Conservation (phyloP, 2,329 filamentous ascomycete species). For the Clarireedia paspali region DNA sequence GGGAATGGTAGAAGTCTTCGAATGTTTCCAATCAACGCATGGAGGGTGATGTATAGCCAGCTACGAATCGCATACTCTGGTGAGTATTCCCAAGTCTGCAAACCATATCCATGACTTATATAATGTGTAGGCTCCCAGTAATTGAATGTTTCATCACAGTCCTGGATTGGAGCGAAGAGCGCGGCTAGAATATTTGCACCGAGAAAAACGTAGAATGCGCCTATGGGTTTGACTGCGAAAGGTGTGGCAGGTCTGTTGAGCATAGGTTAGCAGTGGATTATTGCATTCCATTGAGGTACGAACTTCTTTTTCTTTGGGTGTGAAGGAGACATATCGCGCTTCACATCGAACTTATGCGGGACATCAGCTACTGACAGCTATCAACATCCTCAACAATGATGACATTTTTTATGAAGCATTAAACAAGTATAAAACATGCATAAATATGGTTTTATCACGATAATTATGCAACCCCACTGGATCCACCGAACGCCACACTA, state of each 20-base stretch:
- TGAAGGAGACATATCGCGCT: slow-evolving; percentile 4
- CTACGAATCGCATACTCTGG: slow-evolving; percentile 91
- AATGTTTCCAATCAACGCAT: slow-evolving; percentile 64
- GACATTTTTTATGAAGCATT: not conserved
- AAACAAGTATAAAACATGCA: not conserved
- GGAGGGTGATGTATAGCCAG: slow-evolving; percentile 82
- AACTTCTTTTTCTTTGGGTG: slow-evolving; percentile 21
- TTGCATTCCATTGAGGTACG: not conserved
- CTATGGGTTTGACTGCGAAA: slow-evolving; percentile 62
- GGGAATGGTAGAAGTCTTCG: slow-evolving; percentile 55
- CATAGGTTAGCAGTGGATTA: not conserved
- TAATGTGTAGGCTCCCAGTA: slow-evolving; percentile 99
- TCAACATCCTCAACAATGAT: not conserved
- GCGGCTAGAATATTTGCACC: slow-evolving; percentile 69
- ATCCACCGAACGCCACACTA: not conserved
- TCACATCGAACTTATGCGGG: not conserved
- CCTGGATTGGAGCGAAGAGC: slow-evolving; percentile 81
- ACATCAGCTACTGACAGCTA: not conserved
- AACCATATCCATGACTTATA: slow-evolving; percentile 80
- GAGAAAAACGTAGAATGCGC: slow-evolving; percentile 75
- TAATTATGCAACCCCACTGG: not conserved
- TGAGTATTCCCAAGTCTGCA: slow-evolving; percentile 98
- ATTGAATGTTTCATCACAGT: slow-evolving; percentile 98
- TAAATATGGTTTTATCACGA: too few relatives aligned
- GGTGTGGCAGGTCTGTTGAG: slow-evolving; percentile 36